phyloP scores from a whole-genome alignment of 2,329 filamentous ascomycete genomes.

The Ascochyta lentis region DNA sequence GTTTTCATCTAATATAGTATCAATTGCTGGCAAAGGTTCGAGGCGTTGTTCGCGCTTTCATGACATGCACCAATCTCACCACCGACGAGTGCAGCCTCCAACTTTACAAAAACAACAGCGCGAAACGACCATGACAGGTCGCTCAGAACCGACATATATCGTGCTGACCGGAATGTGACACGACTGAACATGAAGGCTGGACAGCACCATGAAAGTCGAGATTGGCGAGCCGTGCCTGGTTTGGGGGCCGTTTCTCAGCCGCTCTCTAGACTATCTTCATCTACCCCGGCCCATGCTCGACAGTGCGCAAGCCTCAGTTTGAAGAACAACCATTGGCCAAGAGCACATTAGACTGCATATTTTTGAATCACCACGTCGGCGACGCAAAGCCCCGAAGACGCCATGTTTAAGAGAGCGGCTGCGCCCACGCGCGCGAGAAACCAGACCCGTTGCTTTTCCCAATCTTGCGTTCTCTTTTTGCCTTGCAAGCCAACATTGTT shows the following conservation, averaged over 20 bases:
- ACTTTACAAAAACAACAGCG: no score
- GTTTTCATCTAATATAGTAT: background rate
- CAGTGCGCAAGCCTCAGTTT: background rate
- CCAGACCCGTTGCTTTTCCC: background rate
- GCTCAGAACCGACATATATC: no score
- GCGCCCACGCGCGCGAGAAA: background rate
- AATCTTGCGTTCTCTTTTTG: background rate
- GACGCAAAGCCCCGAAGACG: background rate
- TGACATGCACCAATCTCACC: no score
- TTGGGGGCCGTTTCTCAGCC: background rate
- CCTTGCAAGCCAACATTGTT: no score
- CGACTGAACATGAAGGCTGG: background rate
- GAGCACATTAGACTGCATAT: background rate
- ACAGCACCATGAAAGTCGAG: background rate
- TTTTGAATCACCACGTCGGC: conserved; percentile 1
- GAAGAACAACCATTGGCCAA: background rate
- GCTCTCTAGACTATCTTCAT: background rate
- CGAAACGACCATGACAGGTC: no score
- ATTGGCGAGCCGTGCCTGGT: background rate
- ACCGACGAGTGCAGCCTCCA: no score
- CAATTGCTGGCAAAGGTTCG: no score
- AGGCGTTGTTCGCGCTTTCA: no score
- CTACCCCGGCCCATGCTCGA: background rate
- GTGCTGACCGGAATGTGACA: no score
- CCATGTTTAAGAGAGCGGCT: background rate